phyloP scores from a whole-genome alignment of 108 stramenopile genomes.

The Nitzschia palea region DNA sequence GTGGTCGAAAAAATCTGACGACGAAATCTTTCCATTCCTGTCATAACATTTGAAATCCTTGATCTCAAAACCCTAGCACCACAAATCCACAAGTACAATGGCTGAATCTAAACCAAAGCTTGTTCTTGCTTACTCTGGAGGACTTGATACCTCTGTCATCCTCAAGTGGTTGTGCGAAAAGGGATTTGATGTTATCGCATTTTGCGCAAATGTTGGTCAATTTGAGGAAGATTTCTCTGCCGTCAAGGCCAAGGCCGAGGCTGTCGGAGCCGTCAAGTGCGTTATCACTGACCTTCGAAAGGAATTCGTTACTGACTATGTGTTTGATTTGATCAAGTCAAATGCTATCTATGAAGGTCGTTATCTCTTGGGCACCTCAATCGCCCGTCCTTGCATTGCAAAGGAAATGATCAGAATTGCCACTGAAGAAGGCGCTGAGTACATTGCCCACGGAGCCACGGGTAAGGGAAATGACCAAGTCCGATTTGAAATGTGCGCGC shows the following conservation, averaged over 20 bases:
- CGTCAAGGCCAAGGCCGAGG: constrained; percentile 87
- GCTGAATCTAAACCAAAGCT: constrained; percentile 81
- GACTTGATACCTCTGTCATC: constrained; percentile 98
- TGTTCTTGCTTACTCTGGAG: constrained; percentile 95
- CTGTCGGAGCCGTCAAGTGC: constrained; percentile 86
- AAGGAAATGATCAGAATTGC: constrained; percentile 99
- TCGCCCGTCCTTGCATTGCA: constrained; percentile 98
- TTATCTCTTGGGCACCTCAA: constrained; percentile 93
- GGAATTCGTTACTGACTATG: constrained; percentile 96
- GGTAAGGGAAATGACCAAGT: constrained; percentile 99
- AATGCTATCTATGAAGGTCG: constrained; percentile 95
- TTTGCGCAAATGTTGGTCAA: constrained; percentile 95
- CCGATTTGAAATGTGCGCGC: constrained; percentile 99
- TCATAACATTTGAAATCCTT: constrained; percentile 3
- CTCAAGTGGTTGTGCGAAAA: constrained; percentile 98
- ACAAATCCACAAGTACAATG: constrained; percentile 25
- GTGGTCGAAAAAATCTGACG: too few relatives aligned
- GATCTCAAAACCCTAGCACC: neutral
- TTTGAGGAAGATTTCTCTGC: constrained; percentile 85
- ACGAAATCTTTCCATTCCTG: neutral
- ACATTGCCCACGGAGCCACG: constrained; percentile 97
- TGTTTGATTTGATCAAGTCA: constrained; percentile 93
- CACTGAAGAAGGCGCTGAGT: constrained; percentile 85
- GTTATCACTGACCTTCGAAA: constrained; percentile 91
- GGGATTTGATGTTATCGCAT: constrained; percentile 97